Evolutionary conservation across 2,329 filamentous ascomycete genomes (phyloP), one percentile per base, ranked within the genome.

Genomic region (Ambrosiella xylebori): DNA sequence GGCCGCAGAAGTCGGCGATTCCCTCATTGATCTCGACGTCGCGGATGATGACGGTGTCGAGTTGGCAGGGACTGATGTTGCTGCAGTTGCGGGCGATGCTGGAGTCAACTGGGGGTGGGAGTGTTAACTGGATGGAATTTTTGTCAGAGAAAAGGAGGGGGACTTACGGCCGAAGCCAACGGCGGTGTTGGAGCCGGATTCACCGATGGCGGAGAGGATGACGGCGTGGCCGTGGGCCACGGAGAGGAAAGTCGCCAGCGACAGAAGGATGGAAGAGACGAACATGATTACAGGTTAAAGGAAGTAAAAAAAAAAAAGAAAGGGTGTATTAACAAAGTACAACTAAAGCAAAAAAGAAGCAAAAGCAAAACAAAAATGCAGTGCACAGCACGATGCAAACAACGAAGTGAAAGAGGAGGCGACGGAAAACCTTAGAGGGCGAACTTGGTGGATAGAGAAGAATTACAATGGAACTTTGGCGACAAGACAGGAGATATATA

Each of bases 21-120:
- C 78, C 77, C 56, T 71, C 68, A 8, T 63, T 61, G 63, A 79
- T 74, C 69, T 80, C 73, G 13, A 73, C 74, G 57, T 81, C 77
- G 55, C 75, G 73, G 68, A 85, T 84, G 64, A 82, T 75, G 57
- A 80, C 82, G 7, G 79, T 73, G 60, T 85, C 81, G 61, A 80
- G 77, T 65, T 84, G 80, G 71, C 82, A 84, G n/a, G 81, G 81
- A 66, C 74, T 79, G 69, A 82, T 80, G 58, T 71, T 71, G 13
- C 78, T 82, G 66, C 81, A 82, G 66, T 83, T 81, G 61, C 81
- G 75, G 35, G 81, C 78, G 63, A 81, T 73, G 60, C 68, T 68
- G 44, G 74, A 68, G 63, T 78, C 73, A 59, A 83, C 74, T 75
- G 15, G 1, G 44, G 27, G 15, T 36, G 7, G 61, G 19, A 61